phyloP scores from a whole-genome alignment of 2,329 filamentous ascomycete species.

The Whalleya microplaca region DNA sequence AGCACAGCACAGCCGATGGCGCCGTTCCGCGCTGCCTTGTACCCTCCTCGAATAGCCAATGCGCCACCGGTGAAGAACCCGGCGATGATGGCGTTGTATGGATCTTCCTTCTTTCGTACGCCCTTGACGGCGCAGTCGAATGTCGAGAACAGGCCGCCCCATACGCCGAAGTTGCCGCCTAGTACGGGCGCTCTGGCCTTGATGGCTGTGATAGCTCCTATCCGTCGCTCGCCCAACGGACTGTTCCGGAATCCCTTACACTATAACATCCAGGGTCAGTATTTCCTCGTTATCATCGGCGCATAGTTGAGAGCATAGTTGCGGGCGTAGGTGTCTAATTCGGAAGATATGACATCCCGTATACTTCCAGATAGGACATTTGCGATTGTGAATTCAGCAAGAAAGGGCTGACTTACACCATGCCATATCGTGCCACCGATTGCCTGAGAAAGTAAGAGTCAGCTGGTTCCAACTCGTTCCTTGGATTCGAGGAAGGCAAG shows the following conservation, averaged over 20 bases:
- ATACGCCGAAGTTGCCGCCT: conserved; percentile 97
- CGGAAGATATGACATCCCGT: background rate
- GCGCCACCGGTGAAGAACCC: conserved; percentile 96
- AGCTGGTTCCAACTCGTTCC: conserved; percentile 1
- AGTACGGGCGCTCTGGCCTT: conserved; percentile 96
- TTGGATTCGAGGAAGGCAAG: background rate
- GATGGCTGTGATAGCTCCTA: conserved; percentile 94
- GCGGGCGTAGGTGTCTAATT: background rate
- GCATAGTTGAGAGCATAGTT: conserved; percentile 62
- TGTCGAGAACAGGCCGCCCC: conserved; percentile 94
- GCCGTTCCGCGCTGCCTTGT: conserved; percentile 89
- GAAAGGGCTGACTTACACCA: conserved; percentile 7
- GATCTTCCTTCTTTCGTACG: conserved; percentile 92
- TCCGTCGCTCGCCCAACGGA: conserved; percentile 89
- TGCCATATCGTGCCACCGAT: conserved; percentile 39
- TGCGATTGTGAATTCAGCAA: background rate
- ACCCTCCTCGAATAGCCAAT: conserved; percentile 87
- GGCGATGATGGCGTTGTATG: conserved; percentile 96
- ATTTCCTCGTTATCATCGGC: conserved; percentile 92
- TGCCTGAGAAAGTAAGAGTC: conserved; percentile 24
- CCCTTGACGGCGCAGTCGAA: conserved; percentile 98
- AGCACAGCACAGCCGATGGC: conserved; percentile 96
- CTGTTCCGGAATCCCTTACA: conserved; percentile 86
- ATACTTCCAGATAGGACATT: background rate
- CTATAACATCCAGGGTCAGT: background rate